Evolutionary conservation across 2,329 filamentous ascomycete genomes (phyloP).

Genomic region (Biscogniauxia marginata): DNA sequence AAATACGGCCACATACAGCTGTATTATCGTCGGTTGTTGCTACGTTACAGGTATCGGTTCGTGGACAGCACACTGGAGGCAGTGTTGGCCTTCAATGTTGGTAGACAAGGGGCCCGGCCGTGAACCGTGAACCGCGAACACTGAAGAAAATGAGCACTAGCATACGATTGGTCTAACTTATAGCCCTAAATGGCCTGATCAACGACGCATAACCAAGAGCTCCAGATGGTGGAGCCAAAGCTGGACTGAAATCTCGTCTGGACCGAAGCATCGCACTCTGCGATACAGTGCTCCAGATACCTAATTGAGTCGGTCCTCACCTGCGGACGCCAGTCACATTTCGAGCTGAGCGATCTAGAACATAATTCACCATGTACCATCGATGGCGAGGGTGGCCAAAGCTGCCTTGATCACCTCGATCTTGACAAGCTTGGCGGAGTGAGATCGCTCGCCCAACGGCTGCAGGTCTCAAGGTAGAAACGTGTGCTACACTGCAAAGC

Average conservation of each 20-base stretch:
- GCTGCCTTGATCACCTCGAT: not conserved
- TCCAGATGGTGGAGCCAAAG: not conserved
- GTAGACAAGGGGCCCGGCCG: conserved; percentile 8
- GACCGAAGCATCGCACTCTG: not conserved
- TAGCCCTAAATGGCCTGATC: conserved; percentile 14
- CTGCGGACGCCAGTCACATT: not conserved
- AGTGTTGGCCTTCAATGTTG: conserved; percentile 12
- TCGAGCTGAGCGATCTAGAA: not conserved
- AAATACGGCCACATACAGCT: conserved; percentile 17
- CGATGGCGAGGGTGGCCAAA: not conserved
- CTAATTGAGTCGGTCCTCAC: not conserved
- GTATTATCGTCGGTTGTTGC: conserved; percentile 10
- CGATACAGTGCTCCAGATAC: not conserved
- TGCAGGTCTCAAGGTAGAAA: conserved; percentile 19
- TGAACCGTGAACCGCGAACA: conserved; percentile 1
- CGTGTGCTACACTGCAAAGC: conserved; percentile 16
- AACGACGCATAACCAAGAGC: conserved; percentile 10
- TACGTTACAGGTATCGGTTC: conserved; percentile 20
- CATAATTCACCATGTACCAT: not conserved
- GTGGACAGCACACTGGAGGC: conserved; percentile 9
- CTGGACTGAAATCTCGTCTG: not conserved
- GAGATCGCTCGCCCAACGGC: conserved; percentile 21
- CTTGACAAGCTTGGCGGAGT: conserved; percentile 15
- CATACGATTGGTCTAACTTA: conserved; percentile 15
- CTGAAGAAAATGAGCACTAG: not conserved